Evolutionary conservation across 768 basidiomycete species (phyloP).

Genomic region (Fomitopsis serialis): DNA sequence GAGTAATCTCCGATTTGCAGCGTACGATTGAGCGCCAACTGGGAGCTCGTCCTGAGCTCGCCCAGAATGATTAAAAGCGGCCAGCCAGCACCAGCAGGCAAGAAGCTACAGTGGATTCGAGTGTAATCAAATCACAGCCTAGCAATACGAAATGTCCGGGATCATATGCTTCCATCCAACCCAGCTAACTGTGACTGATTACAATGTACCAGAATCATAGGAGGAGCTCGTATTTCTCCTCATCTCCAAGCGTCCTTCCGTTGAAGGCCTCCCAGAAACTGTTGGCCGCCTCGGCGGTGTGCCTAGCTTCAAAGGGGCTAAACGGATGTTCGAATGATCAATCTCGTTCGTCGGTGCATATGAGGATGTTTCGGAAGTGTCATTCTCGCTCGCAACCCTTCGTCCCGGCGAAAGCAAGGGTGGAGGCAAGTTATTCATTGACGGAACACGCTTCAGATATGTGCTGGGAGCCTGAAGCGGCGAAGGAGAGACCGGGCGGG

Average conservation of each 20-base stretch:
- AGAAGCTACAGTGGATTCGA: too few species aligned
- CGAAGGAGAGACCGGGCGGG: constrained; percentile 9
- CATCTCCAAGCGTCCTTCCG: constrained; percentile 11
- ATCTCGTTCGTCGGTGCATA: neutral
- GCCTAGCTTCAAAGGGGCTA: constrained; percentile 31
- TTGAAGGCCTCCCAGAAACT: neutral
- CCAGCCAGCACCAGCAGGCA: too few species aligned
- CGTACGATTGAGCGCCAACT: too few species aligned
- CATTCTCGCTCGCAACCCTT: constrained; percentile 16
- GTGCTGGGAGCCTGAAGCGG: constrained; percentile 10
- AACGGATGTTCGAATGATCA: neutral
- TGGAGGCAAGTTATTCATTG: constrained; percentile 13
- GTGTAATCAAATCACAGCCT: too few species aligned
- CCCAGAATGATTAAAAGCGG: too few species aligned
- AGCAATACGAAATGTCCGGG: too few species aligned
- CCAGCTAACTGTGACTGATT: neutral
- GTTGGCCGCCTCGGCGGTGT: constrained; percentile 34
- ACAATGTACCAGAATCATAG: neutral
- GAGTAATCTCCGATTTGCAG: too few species aligned
- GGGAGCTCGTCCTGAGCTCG: too few species aligned
- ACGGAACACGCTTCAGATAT: constrained; percentile 11
- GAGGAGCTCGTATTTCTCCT: constrained; percentile 15
- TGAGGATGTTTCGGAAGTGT: neutral
- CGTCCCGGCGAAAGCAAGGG: constrained; percentile 17
- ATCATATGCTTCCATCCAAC: neutral